Percentiles rank a stretch among this genome's conserved stretches.
Evolutionary conservation across 768 basidiomycete species (phyloP).

Genomic region (Tricholoma matsutake): DNA sequence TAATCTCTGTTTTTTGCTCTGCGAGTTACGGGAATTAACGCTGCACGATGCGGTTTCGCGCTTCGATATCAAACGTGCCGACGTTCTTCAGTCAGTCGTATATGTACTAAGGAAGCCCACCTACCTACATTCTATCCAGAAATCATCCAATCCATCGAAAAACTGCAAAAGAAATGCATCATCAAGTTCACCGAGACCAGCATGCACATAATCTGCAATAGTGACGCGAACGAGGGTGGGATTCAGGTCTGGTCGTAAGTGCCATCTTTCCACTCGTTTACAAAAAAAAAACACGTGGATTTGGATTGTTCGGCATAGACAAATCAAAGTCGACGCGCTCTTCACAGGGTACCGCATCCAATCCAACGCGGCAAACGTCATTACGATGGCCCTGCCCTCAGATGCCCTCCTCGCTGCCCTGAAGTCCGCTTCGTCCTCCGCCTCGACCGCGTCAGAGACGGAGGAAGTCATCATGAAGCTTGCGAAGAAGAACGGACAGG

Average conservation of each 20-base stretch:
- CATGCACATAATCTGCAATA: slow-evolving; percentile 83
- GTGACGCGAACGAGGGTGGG: slow-evolving; percentile 75
- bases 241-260: slow-evolving; percentile 77
- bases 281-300: too few relatives aligned
- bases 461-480: slow-evolving; percentile 79
- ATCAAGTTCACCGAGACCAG: slow-evolving; percentile 72
- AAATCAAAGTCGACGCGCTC: slow-evolving; percentile 63
- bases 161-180: slow-evolving; percentile 80
- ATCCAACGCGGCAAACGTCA: slow-evolving; percentile 80
- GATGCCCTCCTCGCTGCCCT: slow-evolving; percentile 76
- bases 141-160: slow-evolving; percentile 79
- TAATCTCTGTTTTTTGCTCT: too few relatives aligned
- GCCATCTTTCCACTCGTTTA: neutral
- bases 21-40: too few relatives aligned
- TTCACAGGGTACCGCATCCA: slow-evolving; percentile 82
- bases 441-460: slow-evolving; percentile 43
- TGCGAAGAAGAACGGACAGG: slow-evolving; percentile 81
- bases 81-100: slow-evolving; percentile 50
- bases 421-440: slow-evolving; percentile 55
- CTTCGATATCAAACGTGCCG: slow-evolving; percentile 53
- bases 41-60: slow-evolving; percentile 69
- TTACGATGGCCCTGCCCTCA: slow-evolving; percentile 67
- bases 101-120: neutral
- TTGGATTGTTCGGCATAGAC: slow-evolving; percentile 30
- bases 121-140: slow-evolving; percentile 37